These are phyloP conservation scores for Saxophila tyrrhenica DNA, from an alignment of 495 filamentous ascomycete genomes.

Conservation along the genomic window DNA sequence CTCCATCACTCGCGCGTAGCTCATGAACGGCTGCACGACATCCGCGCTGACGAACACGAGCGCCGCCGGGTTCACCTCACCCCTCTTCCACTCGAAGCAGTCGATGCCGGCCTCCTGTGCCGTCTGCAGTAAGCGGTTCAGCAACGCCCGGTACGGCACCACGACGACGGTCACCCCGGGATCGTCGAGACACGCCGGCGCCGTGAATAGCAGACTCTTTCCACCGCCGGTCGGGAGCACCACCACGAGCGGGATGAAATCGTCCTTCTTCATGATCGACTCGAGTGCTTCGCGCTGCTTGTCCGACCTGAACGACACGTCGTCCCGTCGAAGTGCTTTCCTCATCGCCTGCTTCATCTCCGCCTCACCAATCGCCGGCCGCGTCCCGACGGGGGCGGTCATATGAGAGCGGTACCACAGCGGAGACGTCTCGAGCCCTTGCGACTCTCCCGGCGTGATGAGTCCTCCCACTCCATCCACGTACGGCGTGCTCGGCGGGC, in stretches of 20 bases:
- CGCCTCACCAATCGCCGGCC: neutral
- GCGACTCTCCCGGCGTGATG: neutral
- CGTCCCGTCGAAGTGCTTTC: neutral
- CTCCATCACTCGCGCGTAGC: neutral
- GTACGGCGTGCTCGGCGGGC: neutral
- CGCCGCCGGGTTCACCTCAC: constrained; percentile 1
- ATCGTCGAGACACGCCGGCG: neutral
- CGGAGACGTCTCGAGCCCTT: neutral
- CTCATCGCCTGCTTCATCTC: neutral
- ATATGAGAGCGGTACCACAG: neutral
- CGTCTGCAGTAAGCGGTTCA: neutral
- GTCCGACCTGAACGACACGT: neutral
- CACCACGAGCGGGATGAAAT: neutral
- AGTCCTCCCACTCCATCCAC: neutral
- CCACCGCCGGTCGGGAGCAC: constrained; percentile 4
- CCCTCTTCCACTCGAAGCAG: neutral
- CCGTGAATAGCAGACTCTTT: constrained; percentile 7
- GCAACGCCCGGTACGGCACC: neutral
- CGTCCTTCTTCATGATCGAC: neutral
- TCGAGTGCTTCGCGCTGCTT: neutral
- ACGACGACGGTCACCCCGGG: constrained; percentile 3
- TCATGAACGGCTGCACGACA: neutral
- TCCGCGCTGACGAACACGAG: constrained; percentile 2
- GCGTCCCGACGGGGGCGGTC: neutral
- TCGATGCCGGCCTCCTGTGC: constrained; percentile 1